phyloP scores from a whole-genome alignment of 2,329 filamentous ascomycete species.

The Alternaria sp. region DNA sequence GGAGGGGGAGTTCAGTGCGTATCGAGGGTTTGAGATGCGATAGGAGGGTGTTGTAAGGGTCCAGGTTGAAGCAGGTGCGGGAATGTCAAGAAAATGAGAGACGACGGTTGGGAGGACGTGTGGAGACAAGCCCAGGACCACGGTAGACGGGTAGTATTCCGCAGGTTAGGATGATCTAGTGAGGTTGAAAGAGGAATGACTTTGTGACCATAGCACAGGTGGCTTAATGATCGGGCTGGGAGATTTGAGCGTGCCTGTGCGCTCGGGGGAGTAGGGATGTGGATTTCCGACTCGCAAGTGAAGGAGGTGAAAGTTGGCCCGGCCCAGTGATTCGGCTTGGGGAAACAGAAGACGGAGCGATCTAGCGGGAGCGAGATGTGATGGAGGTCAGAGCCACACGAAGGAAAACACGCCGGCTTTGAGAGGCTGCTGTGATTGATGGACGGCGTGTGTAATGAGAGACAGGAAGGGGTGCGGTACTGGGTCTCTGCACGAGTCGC shows the following conservation, averaged over 20 bases:
- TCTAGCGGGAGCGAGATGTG: constrained; percentile 35
- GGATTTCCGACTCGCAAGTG: constrained; percentile 35
- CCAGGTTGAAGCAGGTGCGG: constrained; percentile 52
- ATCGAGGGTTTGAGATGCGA: constrained; percentile 48
- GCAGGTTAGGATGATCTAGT: constrained; percentile 52
- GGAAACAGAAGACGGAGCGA: constrained; percentile 32
- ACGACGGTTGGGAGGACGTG: constrained; percentile 53
- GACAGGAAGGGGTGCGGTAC: constrained; percentile 37
- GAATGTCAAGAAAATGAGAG: constrained; percentile 53
- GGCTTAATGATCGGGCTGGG: constrained; percentile 49
- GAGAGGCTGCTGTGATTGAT: constrained; percentile 40
- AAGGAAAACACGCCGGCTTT: constrained; percentile 31
- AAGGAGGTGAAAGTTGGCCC: constrained; percentile 35
- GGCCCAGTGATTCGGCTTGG: constrained; percentile 29
- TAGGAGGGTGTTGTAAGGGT: constrained; percentile 52
- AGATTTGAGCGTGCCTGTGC: constrained; percentile 49
- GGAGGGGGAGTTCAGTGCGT: constrained; percentile 47
- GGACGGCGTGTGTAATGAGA: constrained; percentile 39
- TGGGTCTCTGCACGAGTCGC: constrained; percentile 51
- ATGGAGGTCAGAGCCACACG: constrained; percentile 34
- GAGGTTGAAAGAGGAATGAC: constrained; percentile 51
- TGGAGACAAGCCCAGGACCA: constrained; percentile 53
- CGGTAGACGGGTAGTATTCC: constrained; percentile 54
- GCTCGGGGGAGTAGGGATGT: constrained; percentile 49
- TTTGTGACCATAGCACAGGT: constrained; percentile 51